These are phyloP conservation scores for Penicillium rolfsii DNA, from an alignment of 2,329 filamentous ascomycete species.

Conservation along the genomic window DNA sequence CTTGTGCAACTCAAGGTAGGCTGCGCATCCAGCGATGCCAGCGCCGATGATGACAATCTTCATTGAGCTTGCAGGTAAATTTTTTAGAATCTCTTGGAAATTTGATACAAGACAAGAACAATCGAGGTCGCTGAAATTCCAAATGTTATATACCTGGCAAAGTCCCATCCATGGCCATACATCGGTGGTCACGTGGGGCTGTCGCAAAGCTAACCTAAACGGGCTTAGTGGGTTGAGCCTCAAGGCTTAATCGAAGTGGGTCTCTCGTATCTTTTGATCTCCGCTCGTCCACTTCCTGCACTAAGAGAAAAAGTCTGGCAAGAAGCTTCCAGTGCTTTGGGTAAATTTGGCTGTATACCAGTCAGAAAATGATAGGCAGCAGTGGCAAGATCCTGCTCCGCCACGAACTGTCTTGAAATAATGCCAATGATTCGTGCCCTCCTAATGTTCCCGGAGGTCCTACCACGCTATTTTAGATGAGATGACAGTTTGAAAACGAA, in stretches of 20 bases:
- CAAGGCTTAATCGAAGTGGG: neutral
- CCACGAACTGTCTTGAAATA: neutral
- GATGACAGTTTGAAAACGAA: neutral
- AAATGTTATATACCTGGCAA: slow-evolving; percentile 6
- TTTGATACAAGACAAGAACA: neutral
- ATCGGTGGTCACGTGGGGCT: neutral
- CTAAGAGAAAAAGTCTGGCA: neutral
- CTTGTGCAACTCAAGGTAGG: slow-evolving; percentile 47
- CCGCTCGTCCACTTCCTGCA: neutral
- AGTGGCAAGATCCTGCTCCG: neutral
- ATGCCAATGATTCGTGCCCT: neutral
- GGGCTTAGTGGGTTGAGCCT: neutral
- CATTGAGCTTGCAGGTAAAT: slow-evolving; percentile 30
- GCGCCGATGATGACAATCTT: slow-evolving; percentile 51
- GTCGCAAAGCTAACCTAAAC: slow-evolving; percentile 5
- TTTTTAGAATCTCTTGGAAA: neutral
- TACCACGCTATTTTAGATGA: neutral
- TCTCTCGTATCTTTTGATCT: neutral
- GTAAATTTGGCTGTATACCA: neutral
- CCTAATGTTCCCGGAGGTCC: no score
- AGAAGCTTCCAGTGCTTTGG: neutral
- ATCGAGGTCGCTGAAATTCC: neutral
- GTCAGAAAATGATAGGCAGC: neutral
- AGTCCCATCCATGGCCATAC: slow-evolving; percentile 1
- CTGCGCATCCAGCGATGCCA: slow-evolving; percentile 46